Conservation (phyloP, 345 rosid genomes). For the Lepidium sativum region DNA sequence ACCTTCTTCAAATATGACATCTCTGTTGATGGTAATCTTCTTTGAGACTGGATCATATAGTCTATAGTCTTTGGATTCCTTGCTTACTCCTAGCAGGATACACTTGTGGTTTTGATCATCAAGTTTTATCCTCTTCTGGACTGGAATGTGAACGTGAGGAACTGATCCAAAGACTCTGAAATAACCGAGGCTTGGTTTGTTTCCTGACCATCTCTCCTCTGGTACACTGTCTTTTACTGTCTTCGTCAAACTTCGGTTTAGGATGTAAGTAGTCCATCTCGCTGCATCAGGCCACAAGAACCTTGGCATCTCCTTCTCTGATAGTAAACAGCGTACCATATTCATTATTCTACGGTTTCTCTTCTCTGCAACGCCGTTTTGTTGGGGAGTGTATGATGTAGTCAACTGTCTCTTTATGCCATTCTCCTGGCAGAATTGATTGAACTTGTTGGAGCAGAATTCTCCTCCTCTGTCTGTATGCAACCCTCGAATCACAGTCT, state of each 20-base stretch:
- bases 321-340: neutral
- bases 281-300: too few relatives aligned
- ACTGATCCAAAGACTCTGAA: neutral
- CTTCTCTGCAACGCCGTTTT: neutral
- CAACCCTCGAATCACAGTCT: neutral
- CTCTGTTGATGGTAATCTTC: neutral
- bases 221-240: neutral
- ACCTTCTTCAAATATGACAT: neutral
- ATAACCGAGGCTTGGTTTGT: neutral
- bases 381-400: neutral
- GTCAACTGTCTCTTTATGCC: neutral
- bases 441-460: accelerated
- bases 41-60: neutral
- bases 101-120: neutral
- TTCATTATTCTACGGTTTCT: neutral
- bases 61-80: neutral
- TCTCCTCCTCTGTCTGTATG: too few relatives aligned
- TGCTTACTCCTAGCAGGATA: too few relatives aligned
- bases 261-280: neutral
- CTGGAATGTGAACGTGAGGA: neutral
- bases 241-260: neutral
- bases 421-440: neutral
- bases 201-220: neutral
- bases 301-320: neutral
- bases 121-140: neutral